Percentiles rank a stretch among this genome's conserved stretches.
Conservation (phyloP, 2,329 filamentous ascomycete genomes). For the Calonectria fujianensis region DNA sequence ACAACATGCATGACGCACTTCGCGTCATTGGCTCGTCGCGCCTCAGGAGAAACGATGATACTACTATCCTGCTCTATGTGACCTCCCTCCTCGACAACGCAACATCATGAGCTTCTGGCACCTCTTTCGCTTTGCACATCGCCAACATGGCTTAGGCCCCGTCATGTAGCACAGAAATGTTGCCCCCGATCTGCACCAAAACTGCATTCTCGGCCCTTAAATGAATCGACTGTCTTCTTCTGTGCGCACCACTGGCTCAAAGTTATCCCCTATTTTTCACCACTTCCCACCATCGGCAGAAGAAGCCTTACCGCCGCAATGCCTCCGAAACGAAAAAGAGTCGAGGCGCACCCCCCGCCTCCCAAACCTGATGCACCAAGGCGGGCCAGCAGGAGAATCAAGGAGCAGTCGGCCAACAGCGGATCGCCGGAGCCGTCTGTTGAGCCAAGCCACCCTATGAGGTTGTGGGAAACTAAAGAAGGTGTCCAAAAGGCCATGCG, state of each 20-base stretch:
- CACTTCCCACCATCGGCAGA: slow-evolving; percentile 15
- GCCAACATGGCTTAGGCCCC: slow-evolving; percentile 14
- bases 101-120: slow-evolving; percentile 7
- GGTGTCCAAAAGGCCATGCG: slow-evolving; percentile 64
- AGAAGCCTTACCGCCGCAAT: slow-evolving; percentile 53
- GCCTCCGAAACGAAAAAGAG: slow-evolving; percentile 64
- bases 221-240: background rate
- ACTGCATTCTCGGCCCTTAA: slow-evolving; percentile 9
- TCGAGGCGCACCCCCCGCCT: slow-evolving; percentile 47
- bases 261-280: slow-evolving; percentile 33
- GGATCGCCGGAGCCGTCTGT: background rate
- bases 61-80: slow-evolving; percentile 3
- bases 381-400: slow-evolving; percentile 54
- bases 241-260: slow-evolving; percentile 35
- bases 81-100: slow-evolving; percentile 19
- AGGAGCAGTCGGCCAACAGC: slow-evolving; percentile 28
- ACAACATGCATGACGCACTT: slow-evolving; percentile 53
- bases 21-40: slow-evolving; percentile 49
- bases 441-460: slow-evolving; percentile 13
- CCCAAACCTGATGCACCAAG: slow-evolving; percentile 49
- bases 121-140: slow-evolving; percentile 1
- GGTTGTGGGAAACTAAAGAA: slow-evolving; percentile 44
- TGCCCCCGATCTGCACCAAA: slow-evolving; percentile 29
- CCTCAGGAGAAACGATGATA: slow-evolving; percentile 46
- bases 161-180: slow-evolving; percentile 9